Evolutionary conservation across 768 basidiomycete genomes (phyloP).

Genomic region (Xerocomellus dryophilus): DNA sequence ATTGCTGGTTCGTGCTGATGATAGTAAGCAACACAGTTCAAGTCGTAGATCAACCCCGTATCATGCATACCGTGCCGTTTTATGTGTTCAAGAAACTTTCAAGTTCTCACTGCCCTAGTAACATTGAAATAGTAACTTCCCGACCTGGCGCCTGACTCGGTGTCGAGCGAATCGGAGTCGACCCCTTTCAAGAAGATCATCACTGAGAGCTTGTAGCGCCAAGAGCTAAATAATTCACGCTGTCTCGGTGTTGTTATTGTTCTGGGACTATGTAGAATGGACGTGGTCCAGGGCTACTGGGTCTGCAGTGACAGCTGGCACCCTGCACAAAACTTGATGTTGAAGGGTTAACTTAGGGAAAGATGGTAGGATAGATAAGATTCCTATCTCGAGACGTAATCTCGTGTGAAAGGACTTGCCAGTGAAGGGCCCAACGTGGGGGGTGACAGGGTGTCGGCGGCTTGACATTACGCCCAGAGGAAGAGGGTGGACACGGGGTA

Average conservation of each 20-base stretch:
- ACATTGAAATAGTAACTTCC: constrained; percentile 8
- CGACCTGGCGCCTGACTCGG: constrained; percentile 2
- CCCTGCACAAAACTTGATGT: neutral
- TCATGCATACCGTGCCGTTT: neutral
- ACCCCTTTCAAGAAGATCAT: neutral
- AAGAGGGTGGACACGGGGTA: neutral
- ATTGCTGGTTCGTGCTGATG: constrained; percentile 9
- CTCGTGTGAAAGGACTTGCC: constrained; percentile 19
- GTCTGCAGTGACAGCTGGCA: neutral
- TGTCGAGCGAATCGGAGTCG: neutral
- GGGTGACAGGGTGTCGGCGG: neutral
- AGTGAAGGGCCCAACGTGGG: neutral
- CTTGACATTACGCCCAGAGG: neutral
- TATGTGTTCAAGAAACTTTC: neutral
- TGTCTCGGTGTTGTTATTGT: neutral
- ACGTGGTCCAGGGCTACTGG: neutral
- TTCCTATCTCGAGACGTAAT: constrained; percentile 1
- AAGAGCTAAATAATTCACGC: neutral
- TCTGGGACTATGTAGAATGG: neutral
- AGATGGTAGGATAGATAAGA: neutral
- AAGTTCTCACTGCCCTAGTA: constrained; percentile 18
- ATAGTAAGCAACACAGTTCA: neutral
- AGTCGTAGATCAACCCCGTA: neutral
- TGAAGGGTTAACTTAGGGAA: neutral
- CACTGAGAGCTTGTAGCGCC: neutral